These are phyloP conservation scores for Phaeophleospora eucalypticola DNA, from an alignment of 2,329 filamentous ascomycete genomes.

Conservation along the genomic window DNA sequence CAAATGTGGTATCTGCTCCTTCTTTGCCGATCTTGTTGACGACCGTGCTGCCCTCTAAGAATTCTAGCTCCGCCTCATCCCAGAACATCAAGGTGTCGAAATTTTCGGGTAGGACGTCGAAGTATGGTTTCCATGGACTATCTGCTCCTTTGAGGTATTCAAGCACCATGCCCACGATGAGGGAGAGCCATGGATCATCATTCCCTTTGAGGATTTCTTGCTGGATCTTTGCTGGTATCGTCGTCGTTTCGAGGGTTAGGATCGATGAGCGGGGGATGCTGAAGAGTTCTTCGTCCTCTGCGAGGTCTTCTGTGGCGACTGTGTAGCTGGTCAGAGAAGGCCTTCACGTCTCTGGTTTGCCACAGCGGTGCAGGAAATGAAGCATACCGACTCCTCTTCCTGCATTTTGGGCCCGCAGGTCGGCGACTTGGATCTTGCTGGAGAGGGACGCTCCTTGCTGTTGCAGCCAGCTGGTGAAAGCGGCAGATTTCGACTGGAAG, in stretches of 20 bases:
- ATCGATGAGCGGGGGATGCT: constrained; percentile 69
- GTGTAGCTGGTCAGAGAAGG: constrained; percentile 5
- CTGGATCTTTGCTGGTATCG: constrained; percentile 44
- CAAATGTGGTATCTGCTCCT: constrained; percentile 67
- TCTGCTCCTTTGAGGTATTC: constrained; percentile 58
- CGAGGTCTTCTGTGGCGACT: constrained; percentile 70
- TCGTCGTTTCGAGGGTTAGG: constrained; percentile 69
- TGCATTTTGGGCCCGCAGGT: constrained; percentile 53
- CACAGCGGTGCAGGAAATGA: constrained; percentile 1
- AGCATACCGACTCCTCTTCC: constrained; percentile 61
- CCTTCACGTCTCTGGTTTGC: not conserved
- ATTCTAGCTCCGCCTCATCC: constrained; percentile 62
- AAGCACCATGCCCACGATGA: constrained; percentile 77
- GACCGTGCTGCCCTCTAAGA: constrained; percentile 75
- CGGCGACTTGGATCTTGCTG: constrained; percentile 54
- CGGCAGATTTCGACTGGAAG: constrained; percentile 41
- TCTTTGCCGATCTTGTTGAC: constrained; percentile 70
- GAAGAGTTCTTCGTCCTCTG: constrained; percentile 73
- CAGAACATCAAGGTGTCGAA: constrained; percentile 94
- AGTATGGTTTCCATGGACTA: constrained; percentile 74
- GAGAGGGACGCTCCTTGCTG: constrained; percentile 52
- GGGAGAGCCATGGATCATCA: constrained; percentile 47
- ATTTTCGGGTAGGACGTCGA: constrained; percentile 64
- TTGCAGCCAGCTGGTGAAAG: constrained; percentile 57
- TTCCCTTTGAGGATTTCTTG: constrained; percentile 36